Base-by-base conservation (phyloP, 164 flowering plant species). In the Nymphaea thermarum region DNA sequence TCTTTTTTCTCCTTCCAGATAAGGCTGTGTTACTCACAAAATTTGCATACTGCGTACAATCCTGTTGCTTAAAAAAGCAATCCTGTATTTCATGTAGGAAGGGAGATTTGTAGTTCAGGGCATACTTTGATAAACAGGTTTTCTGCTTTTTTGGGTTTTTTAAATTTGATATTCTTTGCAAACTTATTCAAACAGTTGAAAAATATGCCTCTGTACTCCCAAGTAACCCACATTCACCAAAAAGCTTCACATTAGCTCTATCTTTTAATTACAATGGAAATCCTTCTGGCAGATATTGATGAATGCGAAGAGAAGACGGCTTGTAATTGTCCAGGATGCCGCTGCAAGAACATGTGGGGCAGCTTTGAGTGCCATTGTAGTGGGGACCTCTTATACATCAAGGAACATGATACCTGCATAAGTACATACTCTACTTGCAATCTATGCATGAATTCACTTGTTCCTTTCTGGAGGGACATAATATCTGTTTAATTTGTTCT, bases 341-440 rank as follows among this genome's bases (percentile, higher is more conserved):
- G 81, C 76, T 91, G 97, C 81, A 85, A 87, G 77, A 78, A 91
- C 72, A 84, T 86, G 4, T 89, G 96, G 97, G 97, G 97, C 25
- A 83, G 88, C 79, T 89, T 87, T 64, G 86, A 91, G 10, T 91
- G 97, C 71, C 69, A 70, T 65, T 91, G 97, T 59, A 75, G 84
- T 64, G 92, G 93, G 17, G 92, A 82, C 71, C 86, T 86, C 67
- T 70, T 91, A 75, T 91, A 91, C 75, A 89, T 91, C 71, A 85
- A 77, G 78, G 96, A 87, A 74, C 93, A 87, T 70, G 97, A 91
- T 71, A 83, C 96, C 16, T 91, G 97, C 82, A 87, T 89, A 81
- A 84, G 97, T 91, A 72, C 82, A 96, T 77, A 17, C 36, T 42
- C 8, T 62, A 12, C 17, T 17, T 62, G 12, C 44, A 41, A 64